phyloP scores from a whole-genome alignment of 108 stramenopile genomes.

The Skeletonema marinoi region DNA sequence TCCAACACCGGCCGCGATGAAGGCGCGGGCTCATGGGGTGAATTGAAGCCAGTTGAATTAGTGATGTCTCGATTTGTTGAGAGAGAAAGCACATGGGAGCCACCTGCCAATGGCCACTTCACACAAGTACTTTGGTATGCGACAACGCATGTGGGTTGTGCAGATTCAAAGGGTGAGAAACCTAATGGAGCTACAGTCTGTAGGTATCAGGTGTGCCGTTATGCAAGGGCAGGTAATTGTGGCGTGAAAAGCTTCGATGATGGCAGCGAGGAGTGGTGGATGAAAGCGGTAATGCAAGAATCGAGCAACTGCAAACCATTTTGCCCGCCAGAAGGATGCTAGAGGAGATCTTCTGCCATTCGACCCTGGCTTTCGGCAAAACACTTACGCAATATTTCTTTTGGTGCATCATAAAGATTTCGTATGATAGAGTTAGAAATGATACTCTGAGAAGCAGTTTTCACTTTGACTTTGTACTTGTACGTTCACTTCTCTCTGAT shows the following conservation, averaged over 20 bases:
- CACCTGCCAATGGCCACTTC: conserved; percentile 4
- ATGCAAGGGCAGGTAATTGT: neutral
- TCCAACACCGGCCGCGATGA: neutral
- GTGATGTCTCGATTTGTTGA: conserved; percentile 7
- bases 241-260: neutral
- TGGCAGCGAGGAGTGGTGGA: neutral
- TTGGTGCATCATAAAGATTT: no score
- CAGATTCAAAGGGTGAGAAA: neutral
- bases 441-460: no score
- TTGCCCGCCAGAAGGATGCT: conserved; percentile 4
- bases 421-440: no score
- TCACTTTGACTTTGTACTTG: no score
- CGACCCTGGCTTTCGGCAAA: no score
- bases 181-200: neutral
- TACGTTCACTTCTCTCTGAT: no score
- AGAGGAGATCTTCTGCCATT: neutral
- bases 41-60: neutral
- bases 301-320: neutral
- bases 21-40: neutral
- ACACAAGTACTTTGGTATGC: conserved; percentile 18
- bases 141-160: conserved; percentile 12
- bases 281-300: neutral
- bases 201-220: neutral
- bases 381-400: no score
- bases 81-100: neutral